phyloP scores from a whole-genome alignment of 495 filamentous ascomycete genomes.

The Ramalina intermedia region DNA sequence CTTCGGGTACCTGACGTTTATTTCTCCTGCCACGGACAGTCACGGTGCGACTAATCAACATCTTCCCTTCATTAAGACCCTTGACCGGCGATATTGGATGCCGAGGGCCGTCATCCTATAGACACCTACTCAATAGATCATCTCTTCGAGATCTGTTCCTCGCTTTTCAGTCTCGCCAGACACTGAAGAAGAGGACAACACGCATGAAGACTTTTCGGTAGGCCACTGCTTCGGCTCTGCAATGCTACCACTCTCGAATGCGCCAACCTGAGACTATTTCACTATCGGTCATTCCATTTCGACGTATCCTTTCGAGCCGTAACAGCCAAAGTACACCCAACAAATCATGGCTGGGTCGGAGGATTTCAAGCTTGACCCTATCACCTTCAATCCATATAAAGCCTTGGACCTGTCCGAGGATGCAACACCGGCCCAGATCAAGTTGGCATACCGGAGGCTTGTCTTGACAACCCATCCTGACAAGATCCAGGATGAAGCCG shows the following conservation, averaged over 20 bases:
- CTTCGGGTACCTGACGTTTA: not conserved
- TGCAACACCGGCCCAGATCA: conserved; percentile 59
- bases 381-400: conserved; percentile 73
- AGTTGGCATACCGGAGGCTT: conserved; percentile 75
- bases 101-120: too few relatives aligned
- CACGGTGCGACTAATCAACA: not conserved
- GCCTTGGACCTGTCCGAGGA: conserved; percentile 63
- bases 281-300: not conserved
- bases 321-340: not conserved
- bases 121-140: too few relatives aligned
- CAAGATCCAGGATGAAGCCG: conserved; percentile 69
- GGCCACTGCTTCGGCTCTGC: too few relatives aligned
- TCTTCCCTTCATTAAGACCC: not conserved
- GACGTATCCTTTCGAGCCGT: not conserved
- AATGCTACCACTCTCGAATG: too few relatives aligned
- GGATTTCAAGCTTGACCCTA: conserved; percentile 18
- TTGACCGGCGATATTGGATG: not conserved
- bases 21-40: not conserved
- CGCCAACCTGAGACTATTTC: not conserved
- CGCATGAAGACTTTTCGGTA: too few relatives aligned
- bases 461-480: conserved; percentile 90
- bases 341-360: not conserved
- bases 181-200: too few relatives aligned
- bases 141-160: too few relatives aligned
- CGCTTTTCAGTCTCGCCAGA: too few relatives aligned